A percentile compares a stretch with the other conserved stretches of the same genome.
phyloP scores from a whole-genome alignment of 257 asterid species.

The Lavandula angustifolia region DNA sequence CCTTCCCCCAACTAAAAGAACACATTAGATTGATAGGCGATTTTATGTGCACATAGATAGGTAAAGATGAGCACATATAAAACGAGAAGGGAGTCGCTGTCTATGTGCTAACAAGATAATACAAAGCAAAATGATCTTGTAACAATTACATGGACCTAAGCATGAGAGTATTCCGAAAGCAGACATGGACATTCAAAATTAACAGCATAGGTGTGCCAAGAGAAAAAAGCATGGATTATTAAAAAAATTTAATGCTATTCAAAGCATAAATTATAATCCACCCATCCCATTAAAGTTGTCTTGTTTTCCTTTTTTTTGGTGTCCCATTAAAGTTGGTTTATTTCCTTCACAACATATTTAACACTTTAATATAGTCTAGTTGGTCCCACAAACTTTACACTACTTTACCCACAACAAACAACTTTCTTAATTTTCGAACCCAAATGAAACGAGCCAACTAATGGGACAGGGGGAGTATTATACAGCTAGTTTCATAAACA shows the following conservation, averaged over 20 bases:
- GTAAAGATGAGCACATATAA: conserved; percentile 1
- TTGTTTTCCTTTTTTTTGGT: no score
- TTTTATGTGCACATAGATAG: background rate
- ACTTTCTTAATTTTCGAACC: no score
- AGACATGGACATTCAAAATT: background rate
- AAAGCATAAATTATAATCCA: background rate
- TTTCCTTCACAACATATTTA: no score
- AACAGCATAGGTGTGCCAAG: background rate
- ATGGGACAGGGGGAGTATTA: no score
- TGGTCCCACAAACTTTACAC: no score
- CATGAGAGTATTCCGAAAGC: background rate
- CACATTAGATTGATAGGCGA: background rate
- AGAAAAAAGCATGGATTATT: background rate
- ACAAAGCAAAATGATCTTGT: background rate
- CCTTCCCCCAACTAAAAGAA: no score
- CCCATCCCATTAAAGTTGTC: background rate
- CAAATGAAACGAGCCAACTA: no score
- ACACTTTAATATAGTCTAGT: no score
- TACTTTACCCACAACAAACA: no score
- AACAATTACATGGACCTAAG: conserved; percentile 5
- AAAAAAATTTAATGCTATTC: background rate
- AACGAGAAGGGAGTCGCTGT: background rate
- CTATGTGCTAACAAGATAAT: background rate
- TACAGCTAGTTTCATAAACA: background rate
- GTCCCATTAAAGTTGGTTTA: no score